phyloP scores from a whole-genome alignment of 495 filamentous ascomycete genomes.

The Daldinia caldariorum region DNA sequence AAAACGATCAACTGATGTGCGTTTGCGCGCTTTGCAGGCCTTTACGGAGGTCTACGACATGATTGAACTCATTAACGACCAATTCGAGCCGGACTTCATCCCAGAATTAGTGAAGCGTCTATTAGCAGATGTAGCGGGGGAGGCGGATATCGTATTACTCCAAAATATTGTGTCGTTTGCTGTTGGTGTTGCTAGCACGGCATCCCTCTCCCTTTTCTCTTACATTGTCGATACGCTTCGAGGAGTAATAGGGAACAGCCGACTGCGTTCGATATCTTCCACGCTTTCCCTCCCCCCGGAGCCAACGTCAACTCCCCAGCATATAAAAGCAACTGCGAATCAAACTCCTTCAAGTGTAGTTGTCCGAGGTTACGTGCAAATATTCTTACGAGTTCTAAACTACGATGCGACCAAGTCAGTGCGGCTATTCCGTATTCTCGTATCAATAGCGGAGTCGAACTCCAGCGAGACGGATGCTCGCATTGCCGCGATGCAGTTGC shows the following conservation, averaged over 20 bases:
- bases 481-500: slow-evolving; percentile 80
- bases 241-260: slow-evolving; percentile 54
- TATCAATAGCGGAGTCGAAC: slow-evolving; percentile 66
- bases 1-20: slow-evolving; percentile 70
- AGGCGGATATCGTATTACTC: slow-evolving; percentile 63
- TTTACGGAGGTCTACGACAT: slow-evolving; percentile 75
- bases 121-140: slow-evolving; percentile 61
- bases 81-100: slow-evolving; percentile 58
- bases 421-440: slow-evolving; percentile 63
- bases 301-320: slow-evolving; percentile 31
- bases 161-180: slow-evolving; percentile 62
- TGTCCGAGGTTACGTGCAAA: slow-evolving; percentile 63
- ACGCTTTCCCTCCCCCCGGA: slow-evolving; percentile 43
- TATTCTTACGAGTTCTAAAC: slow-evolving; percentile 70
- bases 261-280: slow-evolving; percentile 48
- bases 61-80: slow-evolving; percentile 62
- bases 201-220: slow-evolving; percentile 61
- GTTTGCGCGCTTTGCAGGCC: slow-evolving; percentile 72
- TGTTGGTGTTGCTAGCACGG: slow-evolving; percentile 59
- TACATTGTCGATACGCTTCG: slow-evolving; percentile 61
- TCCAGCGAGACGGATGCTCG: slow-evolving; percentile 72
- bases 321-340: slow-evolving; percentile 33
- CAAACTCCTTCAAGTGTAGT: slow-evolving; percentile 66
- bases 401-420: slow-evolving; percentile 61
- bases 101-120: slow-evolving; percentile 56